These are phyloP conservation scores for Dioszegia hungarica DNA, from an alignment of 768 basidiomycete species.

Conservation along the genomic window DNA sequence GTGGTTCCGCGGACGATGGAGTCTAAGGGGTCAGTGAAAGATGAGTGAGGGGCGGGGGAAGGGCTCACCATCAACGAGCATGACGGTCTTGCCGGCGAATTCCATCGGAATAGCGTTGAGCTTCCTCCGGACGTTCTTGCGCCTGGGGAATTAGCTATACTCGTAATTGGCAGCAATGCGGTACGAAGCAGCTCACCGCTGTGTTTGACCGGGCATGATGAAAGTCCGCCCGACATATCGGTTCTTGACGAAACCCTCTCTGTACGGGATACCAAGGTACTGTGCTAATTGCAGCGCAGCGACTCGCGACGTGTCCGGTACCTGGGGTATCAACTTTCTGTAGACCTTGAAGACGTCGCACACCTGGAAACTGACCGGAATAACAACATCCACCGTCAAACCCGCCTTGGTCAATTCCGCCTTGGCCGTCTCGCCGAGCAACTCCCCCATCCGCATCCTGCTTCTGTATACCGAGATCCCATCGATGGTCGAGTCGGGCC, in stretches of 20 bases:
- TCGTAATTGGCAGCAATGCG: no score
- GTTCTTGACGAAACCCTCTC: constrained; percentile 98
- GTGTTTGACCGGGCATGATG: constrained; percentile 98
- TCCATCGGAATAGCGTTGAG: constrained; percentile 98
- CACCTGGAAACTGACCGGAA: constrained; percentile 55
- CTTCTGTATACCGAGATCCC: constrained; percentile 95
- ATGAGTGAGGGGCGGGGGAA: not conserved
- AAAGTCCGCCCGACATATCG: constrained; percentile 97
- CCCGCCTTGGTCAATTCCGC: constrained; percentile 58
- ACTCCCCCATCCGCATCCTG: constrained; percentile 99
- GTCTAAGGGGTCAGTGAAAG: constrained; percentile 56
- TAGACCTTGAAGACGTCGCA: not conserved
- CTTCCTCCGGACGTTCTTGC: constrained; percentile 90
- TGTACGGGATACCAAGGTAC: constrained; percentile 78
- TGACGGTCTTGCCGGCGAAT: constrained; percentile 83
- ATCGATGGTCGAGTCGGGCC: constrained; percentile 95
- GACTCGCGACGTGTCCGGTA: constrained; percentile 94
- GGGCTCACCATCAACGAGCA: constrained; percentile 86
- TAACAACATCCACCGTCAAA: constrained; percentile 80
- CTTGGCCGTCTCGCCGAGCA: constrained; percentile 79
- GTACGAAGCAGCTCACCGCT: constrained; percentile 70
- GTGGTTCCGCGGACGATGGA: constrained; percentile 98
- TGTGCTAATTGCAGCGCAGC: constrained; percentile 95
- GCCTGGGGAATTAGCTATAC: constrained; percentile 52
- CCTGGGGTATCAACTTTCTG: constrained; percentile 48